Evolutionary conservation across 495 filamentous ascomycete species (phyloP).

Genomic region (Penicillium crystallinum): DNA sequence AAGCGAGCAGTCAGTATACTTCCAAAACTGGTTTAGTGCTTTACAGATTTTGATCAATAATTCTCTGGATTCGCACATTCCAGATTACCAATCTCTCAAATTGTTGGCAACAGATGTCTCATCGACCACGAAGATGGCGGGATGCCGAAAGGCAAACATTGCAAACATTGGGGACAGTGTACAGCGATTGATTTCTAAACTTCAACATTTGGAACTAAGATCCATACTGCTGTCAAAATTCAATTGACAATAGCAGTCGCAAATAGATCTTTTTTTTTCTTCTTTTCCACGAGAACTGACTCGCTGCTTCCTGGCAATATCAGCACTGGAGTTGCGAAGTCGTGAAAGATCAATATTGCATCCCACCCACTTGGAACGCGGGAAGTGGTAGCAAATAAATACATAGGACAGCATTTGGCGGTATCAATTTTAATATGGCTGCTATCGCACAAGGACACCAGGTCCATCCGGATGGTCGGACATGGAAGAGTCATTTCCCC

Average conservation of each 20-base stretch:
- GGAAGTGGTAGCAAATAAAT: neutral
- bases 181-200: neutral
- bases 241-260: neutral
- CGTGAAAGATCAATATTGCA: neutral
- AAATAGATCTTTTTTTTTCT: neutral
- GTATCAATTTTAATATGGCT: conserved; percentile 12
- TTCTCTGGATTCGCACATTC: too few species aligned
- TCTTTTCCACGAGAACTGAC: neutral
- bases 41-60: too few species aligned
- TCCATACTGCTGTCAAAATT: neutral
- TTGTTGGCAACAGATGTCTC: too few species aligned
- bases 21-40: too few species aligned
- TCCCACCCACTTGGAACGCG: neutral
- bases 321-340: neutral
- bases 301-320: neutral
- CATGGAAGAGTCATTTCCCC: conserved; percentile 41
- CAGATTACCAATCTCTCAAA: too few species aligned
- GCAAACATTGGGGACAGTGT: neutral
- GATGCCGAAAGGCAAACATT: neutral
- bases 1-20: too few species aligned
- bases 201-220: neutral
- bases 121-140: too few species aligned
- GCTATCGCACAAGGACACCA: conserved; percentile 20
- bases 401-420: neutral
- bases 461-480: conserved; percentile 30